These are phyloP conservation scores for Candida sanyiensis DNA, from an alignment of 805 yeast species.

Conservation along the genomic window DNA sequence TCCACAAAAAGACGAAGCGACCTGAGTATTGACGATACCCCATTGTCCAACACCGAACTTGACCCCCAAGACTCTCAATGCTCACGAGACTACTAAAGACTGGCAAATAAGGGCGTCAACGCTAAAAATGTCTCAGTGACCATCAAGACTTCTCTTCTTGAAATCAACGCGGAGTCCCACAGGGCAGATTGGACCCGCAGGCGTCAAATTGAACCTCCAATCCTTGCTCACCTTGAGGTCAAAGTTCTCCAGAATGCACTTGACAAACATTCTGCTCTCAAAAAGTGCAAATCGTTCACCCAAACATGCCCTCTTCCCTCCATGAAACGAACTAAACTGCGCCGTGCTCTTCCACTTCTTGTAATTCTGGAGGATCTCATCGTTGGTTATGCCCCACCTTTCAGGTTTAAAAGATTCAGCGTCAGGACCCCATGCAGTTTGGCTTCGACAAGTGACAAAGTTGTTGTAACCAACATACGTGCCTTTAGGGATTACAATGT, in stretches of 20 bases:
- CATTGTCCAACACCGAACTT: no score
- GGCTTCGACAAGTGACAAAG: conserved; percentile 44
- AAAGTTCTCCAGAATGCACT: conserved; percentile 33
- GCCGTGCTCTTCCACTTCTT: conserved; percentile 39
- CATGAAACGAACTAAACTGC: conserved; percentile 49
- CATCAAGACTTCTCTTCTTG: neutral
- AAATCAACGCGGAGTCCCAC: conserved; percentile 24
- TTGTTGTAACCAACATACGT: conserved; percentile 52
- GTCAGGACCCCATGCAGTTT: conserved; percentile 38
- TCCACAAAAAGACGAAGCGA: no score
- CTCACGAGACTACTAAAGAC: neutral
- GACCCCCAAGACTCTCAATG: no score
- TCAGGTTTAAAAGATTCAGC: conserved; percentile 41
- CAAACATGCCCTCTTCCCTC: conserved; percentile 53
- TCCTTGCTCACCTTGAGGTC: conserved; percentile 32
- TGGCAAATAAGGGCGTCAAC: no score
- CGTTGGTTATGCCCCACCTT: conserved; percentile 44
- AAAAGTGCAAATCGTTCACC: conserved; percentile 53
- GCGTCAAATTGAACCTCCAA: conserved; percentile 47
- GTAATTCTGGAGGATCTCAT: conserved; percentile 36
- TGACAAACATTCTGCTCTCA: conserved; percentile 37
- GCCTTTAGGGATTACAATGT: conserved; percentile 42
- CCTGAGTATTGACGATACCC: no score
- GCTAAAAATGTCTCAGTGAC: neutral
- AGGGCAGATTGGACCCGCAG: conserved; percentile 57